Conservation (phyloP, 108 stramenopile species). For the Fragilaria radians region DNA sequence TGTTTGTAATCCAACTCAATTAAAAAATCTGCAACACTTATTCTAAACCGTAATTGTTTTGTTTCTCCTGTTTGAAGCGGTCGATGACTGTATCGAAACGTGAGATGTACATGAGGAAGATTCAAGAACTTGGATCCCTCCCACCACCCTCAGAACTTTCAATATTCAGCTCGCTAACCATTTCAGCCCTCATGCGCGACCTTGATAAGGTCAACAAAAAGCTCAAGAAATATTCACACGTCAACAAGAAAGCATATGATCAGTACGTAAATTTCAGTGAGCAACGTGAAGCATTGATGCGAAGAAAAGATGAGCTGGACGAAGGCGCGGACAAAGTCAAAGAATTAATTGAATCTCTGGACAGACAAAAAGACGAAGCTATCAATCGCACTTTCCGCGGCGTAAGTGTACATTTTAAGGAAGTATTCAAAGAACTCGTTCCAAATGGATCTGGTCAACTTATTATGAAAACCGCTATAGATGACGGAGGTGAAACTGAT, state of each 20-base stretch:
- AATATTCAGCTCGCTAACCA: slow-evolving; percentile 57
- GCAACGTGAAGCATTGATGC: slow-evolving; percentile 86
- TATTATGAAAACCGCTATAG: slow-evolving; percentile 82
- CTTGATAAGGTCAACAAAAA: slow-evolving; percentile 88
- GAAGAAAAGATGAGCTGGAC: slow-evolving; percentile 90
- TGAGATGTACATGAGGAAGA: slow-evolving; percentile 83
- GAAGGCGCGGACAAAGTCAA: slow-evolving; percentile 85
- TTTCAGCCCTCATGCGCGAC: slow-evolving; percentile 69
- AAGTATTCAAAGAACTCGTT: slow-evolving; percentile 96
- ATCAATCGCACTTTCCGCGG: slow-evolving; percentile 97
- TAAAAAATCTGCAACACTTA: background rate
- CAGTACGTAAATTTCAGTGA: slow-evolving; percentile 98
- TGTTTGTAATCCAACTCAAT: background rate
- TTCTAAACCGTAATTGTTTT: background rate
- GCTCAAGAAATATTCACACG: slow-evolving; percentile 94
- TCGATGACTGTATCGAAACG: slow-evolving; percentile 81
- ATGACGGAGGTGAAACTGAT: slow-evolving; percentile 33
- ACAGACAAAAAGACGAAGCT: slow-evolving; percentile 98
- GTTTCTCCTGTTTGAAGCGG: slow-evolving; percentile 38
- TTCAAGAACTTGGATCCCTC: slow-evolving; percentile 89
- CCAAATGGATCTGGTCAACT: slow-evolving; percentile 93
- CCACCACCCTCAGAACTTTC: slow-evolving; percentile 80
- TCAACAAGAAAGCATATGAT: slow-evolving; percentile 99
- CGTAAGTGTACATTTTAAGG: slow-evolving; percentile 93
- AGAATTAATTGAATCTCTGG: slow-evolving; percentile 90